Base-by-base conservation (phyloP, 2,329 filamentous ascomycete species). In the Fusarium sp. region DNA sequence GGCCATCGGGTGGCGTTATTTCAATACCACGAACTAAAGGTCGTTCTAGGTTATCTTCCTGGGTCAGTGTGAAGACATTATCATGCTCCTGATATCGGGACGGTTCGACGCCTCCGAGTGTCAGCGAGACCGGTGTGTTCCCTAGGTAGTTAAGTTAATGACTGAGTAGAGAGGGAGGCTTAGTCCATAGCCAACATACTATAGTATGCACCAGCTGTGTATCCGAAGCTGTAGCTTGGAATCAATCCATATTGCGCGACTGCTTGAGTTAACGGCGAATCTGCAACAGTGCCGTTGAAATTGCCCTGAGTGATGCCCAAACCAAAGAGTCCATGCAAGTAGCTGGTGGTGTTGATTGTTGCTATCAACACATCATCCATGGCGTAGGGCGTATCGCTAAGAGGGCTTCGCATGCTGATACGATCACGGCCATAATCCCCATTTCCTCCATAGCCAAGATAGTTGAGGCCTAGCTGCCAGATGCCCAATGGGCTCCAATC, bases 161-260 rank as follows among this genome's bases (percentile, higher is more conserved):
- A 49, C 11, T 46, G 17, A 26, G 7, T 26, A 26, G 26, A 26
- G 24, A 51, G 10, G 22, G 20, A 20, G 20, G 20, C 28, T 30
- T 24, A 11, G 33, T 35, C 9, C n/a, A 7, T 19, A 35, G 15
- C 28, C n/a, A 17, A 58, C 85, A 76, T 80, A 89, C 89, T 84
- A 73, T 93, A 93, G 64, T 85, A 85, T n/a, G 90, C 90, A 17
- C 92, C 92, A 40, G 91, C 91, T 5, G 91, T 93, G 75, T 90
- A 94, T 51, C 89, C 90, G 75, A 91, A 93, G 41, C 89, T 92
- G 65, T 92, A 83, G 75, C 91, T 93, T 2, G 90, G 89, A 47
- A 93, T 91, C 58, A 79, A 80, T 10, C 86, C 85, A 57, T 85
- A 82, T 13, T 83, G 77, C 73, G 89, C 85, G 43, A 91, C 85